Evolutionary conservation across 805 yeast genomes (phyloP).

Genomic region (Suhomyces sp.): DNA sequence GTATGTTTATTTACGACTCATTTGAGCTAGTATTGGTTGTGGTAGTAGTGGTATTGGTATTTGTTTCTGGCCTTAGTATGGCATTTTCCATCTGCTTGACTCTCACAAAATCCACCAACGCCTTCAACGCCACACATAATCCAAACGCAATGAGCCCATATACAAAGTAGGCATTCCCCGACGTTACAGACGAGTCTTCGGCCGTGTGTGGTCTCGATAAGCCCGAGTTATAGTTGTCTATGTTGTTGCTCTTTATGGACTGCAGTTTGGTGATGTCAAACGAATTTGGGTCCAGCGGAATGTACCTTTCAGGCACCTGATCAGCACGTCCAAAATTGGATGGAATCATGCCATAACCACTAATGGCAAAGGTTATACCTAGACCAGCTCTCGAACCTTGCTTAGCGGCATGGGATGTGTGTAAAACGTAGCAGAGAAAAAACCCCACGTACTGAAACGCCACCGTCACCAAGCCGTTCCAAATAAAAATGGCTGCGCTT

Average conservation of each 20-base stretch:
- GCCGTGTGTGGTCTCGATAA: constrained; percentile 29
- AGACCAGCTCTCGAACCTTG: constrained; percentile 92
- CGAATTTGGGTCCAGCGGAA: constrained; percentile 33
- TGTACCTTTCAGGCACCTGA: constrained; percentile 29
- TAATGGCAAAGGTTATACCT: constrained; percentile 76
- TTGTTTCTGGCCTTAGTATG: constrained; percentile 51
- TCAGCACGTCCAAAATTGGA: constrained; percentile 39
- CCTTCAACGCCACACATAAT: constrained; percentile 56
- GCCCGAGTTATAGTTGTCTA: constrained; percentile 31
- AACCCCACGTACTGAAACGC: constrained; percentile 94
- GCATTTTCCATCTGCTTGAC: constrained; percentile 75
- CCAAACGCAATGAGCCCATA: constrained; percentile 68
- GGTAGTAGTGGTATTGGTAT: constrained; percentile 6
- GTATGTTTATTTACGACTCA: too few species aligned
- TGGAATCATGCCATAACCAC: constrained; percentile 46
- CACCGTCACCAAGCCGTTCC: constrained; percentile 88
- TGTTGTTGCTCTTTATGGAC: constrained; percentile 22
- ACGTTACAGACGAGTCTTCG: constrained; percentile 42
- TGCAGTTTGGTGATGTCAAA: constrained; percentile 28
- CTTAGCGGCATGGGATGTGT: constrained; percentile 95
- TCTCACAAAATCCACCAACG: constrained; percentile 66
- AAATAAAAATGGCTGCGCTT: constrained; percentile 75
- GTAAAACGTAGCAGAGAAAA: constrained; percentile 81
- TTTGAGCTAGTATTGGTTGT: background rate
- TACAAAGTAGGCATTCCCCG: constrained; percentile 59